Base-by-base conservation (phyloP, 2,329 filamentous ascomycete species). In the Fusarium caatingaense region DNA sequence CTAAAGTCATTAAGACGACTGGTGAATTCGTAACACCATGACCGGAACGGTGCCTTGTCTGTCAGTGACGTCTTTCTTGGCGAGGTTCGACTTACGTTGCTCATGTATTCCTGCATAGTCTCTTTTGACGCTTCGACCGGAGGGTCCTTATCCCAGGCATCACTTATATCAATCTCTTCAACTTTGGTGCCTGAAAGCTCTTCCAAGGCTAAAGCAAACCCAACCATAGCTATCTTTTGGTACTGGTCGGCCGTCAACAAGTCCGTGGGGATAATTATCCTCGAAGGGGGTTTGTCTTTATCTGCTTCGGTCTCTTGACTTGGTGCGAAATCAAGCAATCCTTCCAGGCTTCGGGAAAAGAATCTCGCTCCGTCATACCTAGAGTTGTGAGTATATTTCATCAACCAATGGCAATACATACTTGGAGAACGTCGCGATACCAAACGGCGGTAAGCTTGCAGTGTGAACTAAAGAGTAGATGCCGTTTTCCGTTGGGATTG, bases 21-120 rank as follows among this genome's bases (percentile, higher is more conserved):
- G 53, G 76, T 79, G 54, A 78, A 80, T 10, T 78, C 78, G 65
- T 78, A 77, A 53, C 77, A 79, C 54, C 77, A 78, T 2, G 72
- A 72, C 4, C 64, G 59, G 30, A 78, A 80, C 2, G 76, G 69
- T 5, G 74, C 74, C 78, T 81, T 18, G 2, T 9, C 13, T 30
- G 58, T 76, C 16, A 76, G 64, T 6, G 13, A 16, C 3, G 28
- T 15, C 12, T 21, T 40, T 25, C 11, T 32, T 4, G 16, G 4
- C 1, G 11, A 21, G 4, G 21, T 20, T 3, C 2, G 12, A 66
- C 75, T 64, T 44, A 79, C 79, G n/a, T 77, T 59, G 30, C 60
- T 60, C 61, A 81, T 72, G 25, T 76, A 81, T 2, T 60, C 48
- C 30, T 75, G 56, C 57, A 81, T 67, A 3, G 4, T 49, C 10